Base-by-base conservation (phyloP, 2,329 filamentous ascomycete genomes). In the Neonectria hederae region DNA sequence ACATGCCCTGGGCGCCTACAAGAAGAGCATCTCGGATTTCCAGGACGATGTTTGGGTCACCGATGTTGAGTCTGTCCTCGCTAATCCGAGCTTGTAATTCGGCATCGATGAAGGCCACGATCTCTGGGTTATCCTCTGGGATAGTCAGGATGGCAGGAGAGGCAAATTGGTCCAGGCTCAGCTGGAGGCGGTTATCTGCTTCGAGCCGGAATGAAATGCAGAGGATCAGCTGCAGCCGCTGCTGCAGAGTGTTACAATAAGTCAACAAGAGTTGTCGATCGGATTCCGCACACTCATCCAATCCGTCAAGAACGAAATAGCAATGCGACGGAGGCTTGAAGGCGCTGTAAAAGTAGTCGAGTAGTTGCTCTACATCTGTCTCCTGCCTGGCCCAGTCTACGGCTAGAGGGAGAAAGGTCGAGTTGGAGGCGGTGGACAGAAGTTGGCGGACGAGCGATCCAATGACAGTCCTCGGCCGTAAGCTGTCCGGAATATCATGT, bases 381-480 rank as follows among this genome's bases (percentile, higher is more conserved):
- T 8, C 14, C 1, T 26, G 13, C 5, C 5, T 8, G 2, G 1
- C n/a, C 0, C 19, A 14, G 2, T 28, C 17, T 7, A 61, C 19
- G 4, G 56, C 5, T 2, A 17, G 0, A 58, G 10, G 0, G 48
- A 22, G 4, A 59, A 13, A 17, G 54, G 30, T 21, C 19, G 0
- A 2, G 43, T 19, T 10, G 48, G 22, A 14, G 19, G 32, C 19
- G 17, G 35, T 40, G 5, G 35, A 40, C 35, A 81, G 62, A 3
- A 84, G 68, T 68, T 83, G 81, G 28, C 79, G 74, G 6, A 65
- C 65, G 0, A 81, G 62, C 14, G 67, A 78, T 0, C 78, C 74
- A n/a, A 81, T 53, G 6, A 81, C 69, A 0, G 74, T 77, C 1
- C 66, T 52, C 0, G 73, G 61, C 19, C 67, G 67, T 4, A 80